These are phyloP conservation scores for Verticillium alfalfae DNA, from an alignment of 2,329 filamentous ascomycete species.

Conservation along the genomic window DNA sequence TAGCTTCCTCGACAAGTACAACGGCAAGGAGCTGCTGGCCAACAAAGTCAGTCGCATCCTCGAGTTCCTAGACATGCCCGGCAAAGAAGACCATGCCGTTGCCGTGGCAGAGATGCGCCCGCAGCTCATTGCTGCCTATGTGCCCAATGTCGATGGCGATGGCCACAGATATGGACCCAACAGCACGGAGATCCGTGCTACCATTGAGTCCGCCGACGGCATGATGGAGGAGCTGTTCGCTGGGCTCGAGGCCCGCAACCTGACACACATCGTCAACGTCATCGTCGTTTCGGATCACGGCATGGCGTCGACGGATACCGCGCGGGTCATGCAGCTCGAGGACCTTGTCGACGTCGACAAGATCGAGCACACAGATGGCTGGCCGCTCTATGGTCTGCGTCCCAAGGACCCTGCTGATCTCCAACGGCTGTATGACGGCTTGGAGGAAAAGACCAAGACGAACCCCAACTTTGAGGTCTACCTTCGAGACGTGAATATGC, in stretches of 20 bases:
- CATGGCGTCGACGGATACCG: conserved; percentile 87
- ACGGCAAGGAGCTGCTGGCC: conserved; percentile 66
- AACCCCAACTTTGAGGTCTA: conserved; percentile 80
- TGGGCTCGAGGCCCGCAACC: conserved; percentile 73
- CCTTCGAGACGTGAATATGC: conserved; percentile 82
- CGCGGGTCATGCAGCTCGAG: conserved; percentile 81
- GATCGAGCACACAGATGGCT: conserved; percentile 84
- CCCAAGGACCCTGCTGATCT: conserved; percentile 67
- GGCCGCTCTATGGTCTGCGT: conserved; percentile 86
- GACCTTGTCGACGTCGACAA: conserved; percentile 74
- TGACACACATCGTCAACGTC: conserved; percentile 87
- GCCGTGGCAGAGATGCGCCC: conserved; percentile 58
- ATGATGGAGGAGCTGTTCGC: conserved; percentile 76
- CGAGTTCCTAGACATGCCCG: conserved; percentile 78
- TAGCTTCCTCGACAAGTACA: conserved; percentile 78
- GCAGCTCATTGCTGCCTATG: conserved; percentile 89
- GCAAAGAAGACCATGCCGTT: conserved; percentile 52
- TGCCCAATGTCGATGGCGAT: conserved; percentile 83
- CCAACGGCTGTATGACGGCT: conserved; percentile 58
- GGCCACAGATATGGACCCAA: conserved; percentile 91
- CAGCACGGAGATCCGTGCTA: conserved; percentile 79
- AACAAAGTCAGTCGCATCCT: conserved; percentile 77
- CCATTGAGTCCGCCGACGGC: conserved; percentile 72
- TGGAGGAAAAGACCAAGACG: conserved; percentile 49
- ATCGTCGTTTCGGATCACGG: conserved; percentile 97